A percentile compares a stretch with the other conserved stretches of the same genome.
Conservation (phyloP, 352 stramenopile genomes). For the Pythium angustatum region DNA sequence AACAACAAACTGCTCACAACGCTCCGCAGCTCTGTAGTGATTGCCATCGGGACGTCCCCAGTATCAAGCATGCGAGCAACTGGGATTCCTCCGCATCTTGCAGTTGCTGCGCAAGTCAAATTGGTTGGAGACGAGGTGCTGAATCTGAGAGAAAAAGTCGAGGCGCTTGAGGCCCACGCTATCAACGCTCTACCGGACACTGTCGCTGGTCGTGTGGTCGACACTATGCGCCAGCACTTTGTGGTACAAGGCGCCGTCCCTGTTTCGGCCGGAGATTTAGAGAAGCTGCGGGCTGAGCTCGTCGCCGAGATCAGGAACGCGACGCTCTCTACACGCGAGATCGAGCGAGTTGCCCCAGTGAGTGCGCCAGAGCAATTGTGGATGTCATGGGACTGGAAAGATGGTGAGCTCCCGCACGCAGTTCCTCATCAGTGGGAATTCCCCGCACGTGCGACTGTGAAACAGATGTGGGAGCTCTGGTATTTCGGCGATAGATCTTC, state of each 20-base stretch:
- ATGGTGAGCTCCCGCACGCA: background rate
- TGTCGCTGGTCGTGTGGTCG: background rate
- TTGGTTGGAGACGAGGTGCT: background rate
- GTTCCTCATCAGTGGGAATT: constrained; percentile 9
- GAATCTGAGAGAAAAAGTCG: background rate
- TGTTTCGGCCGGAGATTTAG: background rate
- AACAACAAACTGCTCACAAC: constrained; percentile 4
- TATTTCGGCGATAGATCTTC: constrained; percentile 6
- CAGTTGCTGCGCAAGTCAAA: background rate
- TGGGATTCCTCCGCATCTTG: constrained; percentile 9
- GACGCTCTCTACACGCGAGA: too few relatives aligned
- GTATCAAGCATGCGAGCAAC: background rate
- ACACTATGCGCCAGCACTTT: background rate
- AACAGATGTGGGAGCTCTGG: constrained; percentile 19
- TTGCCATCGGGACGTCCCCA: constrained; percentile 3
- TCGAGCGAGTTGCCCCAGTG: too few relatives aligned
- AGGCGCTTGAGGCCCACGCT: background rate
- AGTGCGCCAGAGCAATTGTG: background rate
- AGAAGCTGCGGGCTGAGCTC: background rate
- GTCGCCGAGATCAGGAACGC: background rate
- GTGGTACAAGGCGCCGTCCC: constrained; percentile 2
- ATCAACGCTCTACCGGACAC: background rate
- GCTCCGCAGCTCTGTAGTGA: background rate
- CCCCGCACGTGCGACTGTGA: background rate
- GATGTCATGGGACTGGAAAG: background rate